These are phyloP conservation scores for Xylaria acuta DNA, from an alignment of 495 filamentous ascomycete species.

Conservation along the genomic window DNA sequence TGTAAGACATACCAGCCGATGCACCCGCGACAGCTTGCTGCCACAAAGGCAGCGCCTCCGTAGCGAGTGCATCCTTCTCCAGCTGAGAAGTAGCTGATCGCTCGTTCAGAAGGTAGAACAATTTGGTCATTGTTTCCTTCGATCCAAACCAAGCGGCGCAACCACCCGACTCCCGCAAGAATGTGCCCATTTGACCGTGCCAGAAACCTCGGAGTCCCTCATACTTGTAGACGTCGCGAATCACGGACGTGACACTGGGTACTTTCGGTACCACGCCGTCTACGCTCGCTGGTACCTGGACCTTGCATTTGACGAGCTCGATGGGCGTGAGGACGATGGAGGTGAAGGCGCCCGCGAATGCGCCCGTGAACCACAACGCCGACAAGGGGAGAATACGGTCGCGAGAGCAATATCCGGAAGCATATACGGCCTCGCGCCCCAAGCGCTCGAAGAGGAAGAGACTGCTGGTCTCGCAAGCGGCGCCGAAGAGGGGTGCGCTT, in stretches of 20 bases:
- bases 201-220: conserved; percentile 89
- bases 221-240: conserved; percentile 76
- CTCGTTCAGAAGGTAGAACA: conserved; percentile 62
- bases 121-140: conserved; percentile 78
- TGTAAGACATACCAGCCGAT: conserved; percentile 90
- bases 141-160: conserved; percentile 94
- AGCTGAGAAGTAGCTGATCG: conserved; percentile 35
- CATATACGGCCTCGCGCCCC: conserved; percentile 62
- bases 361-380: conserved; percentile 77
- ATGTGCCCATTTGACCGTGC: conserved; percentile 90
- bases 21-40: conserved; percentile 90
- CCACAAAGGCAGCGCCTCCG: conserved; percentile 64
- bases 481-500: conserved; percentile 86
- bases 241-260: conserved; percentile 59
- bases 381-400: conserved; percentile 67
- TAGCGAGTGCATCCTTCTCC: conserved; percentile 40
- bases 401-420: conserved; percentile 58
- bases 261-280: conserved; percentile 36
- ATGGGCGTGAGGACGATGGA: conserved; percentile 91
- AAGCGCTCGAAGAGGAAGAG: conserved; percentile 90
- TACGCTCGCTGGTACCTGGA: conserved; percentile 72
- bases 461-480: conserved; percentile 90
- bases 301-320: conserved; percentile 97
- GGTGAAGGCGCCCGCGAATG: conserved; percentile 86
- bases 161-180: conserved; percentile 93